Percentiles rank a stretch among this genome's conserved stretches.
These are phyloP conservation scores for Claviceps sp. DNA, from an alignment of 2,329 filamentous ascomycete genomes.

Conservation along the genomic window DNA sequence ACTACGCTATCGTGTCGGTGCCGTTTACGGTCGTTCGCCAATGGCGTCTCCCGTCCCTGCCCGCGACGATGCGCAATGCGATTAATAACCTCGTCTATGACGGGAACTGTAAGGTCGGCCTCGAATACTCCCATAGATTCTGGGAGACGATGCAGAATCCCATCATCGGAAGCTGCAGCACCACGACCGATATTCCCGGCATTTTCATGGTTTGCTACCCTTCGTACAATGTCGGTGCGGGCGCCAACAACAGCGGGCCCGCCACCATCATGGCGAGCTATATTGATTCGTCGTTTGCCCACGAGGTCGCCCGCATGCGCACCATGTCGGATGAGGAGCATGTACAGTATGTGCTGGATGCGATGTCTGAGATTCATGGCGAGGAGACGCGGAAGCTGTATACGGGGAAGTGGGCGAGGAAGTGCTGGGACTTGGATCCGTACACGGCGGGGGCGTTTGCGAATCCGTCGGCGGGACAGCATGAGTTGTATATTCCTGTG, in stretches of 20 bases:
- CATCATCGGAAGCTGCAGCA: constrained; percentile 52
- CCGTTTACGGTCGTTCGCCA: constrained; percentile 52
- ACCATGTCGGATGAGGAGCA: constrained; percentile 40
- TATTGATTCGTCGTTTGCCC: constrained; percentile 27
- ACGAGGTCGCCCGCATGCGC: constrained; percentile 26
- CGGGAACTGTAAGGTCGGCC: constrained; percentile 43
- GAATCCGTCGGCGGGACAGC: constrained; percentile 46
- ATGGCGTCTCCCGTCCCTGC: constrained; percentile 41
- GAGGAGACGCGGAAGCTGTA: constrained; percentile 44
- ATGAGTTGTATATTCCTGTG: constrained; percentile 57
- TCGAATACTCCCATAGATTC: constrained; percentile 54
- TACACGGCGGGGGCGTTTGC: constrained; percentile 51
- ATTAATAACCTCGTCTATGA: constrained; percentile 33
- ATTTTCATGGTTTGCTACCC: constrained; percentile 54
- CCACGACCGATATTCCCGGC: constrained; percentile 42
- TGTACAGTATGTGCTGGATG: constrained; percentile 47
- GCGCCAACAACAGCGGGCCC: constrained; percentile 30
- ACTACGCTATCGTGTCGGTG: constrained; percentile 52
- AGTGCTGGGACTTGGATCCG: constrained; percentile 52
- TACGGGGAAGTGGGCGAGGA: constrained; percentile 50
- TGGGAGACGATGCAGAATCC: constrained; percentile 37
- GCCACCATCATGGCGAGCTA: constrained; percentile 51
- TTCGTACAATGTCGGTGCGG: constrained; percentile 43
- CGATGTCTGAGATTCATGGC: constrained; percentile 57
- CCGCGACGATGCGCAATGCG: constrained; percentile 28